Conservation (phyloP, 495 filamentous ascomycete species). For the Cairneyella variabilis region DNA sequence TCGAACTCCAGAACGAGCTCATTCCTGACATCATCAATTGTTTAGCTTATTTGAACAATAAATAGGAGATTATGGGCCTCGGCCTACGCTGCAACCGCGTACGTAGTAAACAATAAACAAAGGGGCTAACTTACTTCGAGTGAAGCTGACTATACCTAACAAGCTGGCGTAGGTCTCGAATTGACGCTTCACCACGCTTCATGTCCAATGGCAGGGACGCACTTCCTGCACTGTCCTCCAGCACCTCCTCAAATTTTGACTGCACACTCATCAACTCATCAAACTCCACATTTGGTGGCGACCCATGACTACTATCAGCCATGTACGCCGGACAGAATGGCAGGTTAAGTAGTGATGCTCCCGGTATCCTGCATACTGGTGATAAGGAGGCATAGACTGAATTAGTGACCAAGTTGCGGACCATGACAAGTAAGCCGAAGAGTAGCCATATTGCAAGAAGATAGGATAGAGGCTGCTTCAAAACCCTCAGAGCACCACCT, state of each 20-base stretch:
- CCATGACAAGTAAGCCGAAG: slow-evolving; percentile 43
- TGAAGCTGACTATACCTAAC: slow-evolving; percentile 35
- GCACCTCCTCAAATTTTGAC: slow-evolving; percentile 58
- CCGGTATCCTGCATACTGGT: slow-evolving; percentile 63
- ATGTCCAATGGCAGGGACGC: slow-evolving; percentile 62
- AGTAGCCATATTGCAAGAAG: slow-evolving; percentile 48
- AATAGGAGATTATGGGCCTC: too few relatives aligned
- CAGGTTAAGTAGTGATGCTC: slow-evolving; percentile 49
- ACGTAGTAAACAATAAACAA: too few relatives aligned
- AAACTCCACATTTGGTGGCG: slow-evolving; percentile 49
- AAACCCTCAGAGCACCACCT: slow-evolving; percentile 41
- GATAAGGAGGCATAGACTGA: slow-evolving; percentile 48
- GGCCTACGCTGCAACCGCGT: too few relatives aligned
- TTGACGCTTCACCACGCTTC: slow-evolving; percentile 65
- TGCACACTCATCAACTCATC: slow-evolving; percentile 65
- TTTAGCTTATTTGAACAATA: too few relatives aligned
- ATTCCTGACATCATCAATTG: too few relatives aligned
- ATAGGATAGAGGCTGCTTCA: slow-evolving; percentile 53
- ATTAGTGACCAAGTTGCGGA: slow-evolving; percentile 46
- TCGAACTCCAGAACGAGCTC: slow-evolving; percentile 65
- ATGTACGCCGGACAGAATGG: slow-evolving; percentile 51
- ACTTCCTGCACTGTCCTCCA: slow-evolving; percentile 55
- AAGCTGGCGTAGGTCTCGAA: slow-evolving; percentile 68
- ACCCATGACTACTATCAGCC: slow-evolving; percentile 17
- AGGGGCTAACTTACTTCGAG: slow-evolving; percentile 28